phyloP scores from a whole-genome alignment of 768 basidiomycete species.

The Boletus tomentosulus region DNA sequence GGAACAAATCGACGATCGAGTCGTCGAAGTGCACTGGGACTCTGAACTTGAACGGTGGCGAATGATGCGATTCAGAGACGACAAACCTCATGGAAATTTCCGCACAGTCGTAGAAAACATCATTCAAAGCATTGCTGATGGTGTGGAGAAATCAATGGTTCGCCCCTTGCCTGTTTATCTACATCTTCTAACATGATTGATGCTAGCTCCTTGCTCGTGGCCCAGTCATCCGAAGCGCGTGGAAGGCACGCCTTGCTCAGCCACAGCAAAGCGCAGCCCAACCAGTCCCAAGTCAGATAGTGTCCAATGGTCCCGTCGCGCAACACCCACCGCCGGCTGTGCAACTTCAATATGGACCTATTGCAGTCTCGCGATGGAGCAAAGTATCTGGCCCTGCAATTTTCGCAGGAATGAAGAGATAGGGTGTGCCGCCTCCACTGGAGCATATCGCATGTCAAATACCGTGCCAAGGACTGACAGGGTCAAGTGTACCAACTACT shows the following conservation, averaged over 20 bases:
- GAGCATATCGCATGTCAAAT: neutral
- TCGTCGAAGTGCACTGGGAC: conserved; percentile 95
- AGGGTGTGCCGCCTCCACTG: conserved; percentile 18
- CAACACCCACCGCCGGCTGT: conserved; percentile 17
- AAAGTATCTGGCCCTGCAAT: conserved; percentile 64
- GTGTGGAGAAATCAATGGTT: conserved; percentile 86
- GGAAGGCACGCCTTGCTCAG: conserved; percentile 63
- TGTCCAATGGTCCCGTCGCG: conserved; percentile 22
- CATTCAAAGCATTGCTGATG: conserved; percentile 87
- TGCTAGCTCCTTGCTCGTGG: conserved; percentile 66
- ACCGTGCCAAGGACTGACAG: conserved; percentile 3
- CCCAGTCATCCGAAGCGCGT: conserved; percentile 60
- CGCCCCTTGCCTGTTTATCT: conserved; percentile 25
- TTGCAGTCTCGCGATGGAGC: conserved; percentile 64
- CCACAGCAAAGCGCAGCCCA: conserved; percentile 25
- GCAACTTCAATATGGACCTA: conserved; percentile 53
- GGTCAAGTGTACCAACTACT: conserved; percentile 4
- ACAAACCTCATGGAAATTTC: conserved; percentile 93
- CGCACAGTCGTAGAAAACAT: conserved; percentile 81
- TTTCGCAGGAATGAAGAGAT: conserved; percentile 66
- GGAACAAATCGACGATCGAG: conserved; percentile 89
- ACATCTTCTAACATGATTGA: conserved; percentile 8
- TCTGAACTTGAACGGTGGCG: conserved; percentile 62
- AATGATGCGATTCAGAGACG: conserved; percentile 91
- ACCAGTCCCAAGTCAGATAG: conserved; percentile 17